phyloP scores from a whole-genome alignment of 192 early-diverging fungal genomes.

The Chytriomyces confervae region DNA sequence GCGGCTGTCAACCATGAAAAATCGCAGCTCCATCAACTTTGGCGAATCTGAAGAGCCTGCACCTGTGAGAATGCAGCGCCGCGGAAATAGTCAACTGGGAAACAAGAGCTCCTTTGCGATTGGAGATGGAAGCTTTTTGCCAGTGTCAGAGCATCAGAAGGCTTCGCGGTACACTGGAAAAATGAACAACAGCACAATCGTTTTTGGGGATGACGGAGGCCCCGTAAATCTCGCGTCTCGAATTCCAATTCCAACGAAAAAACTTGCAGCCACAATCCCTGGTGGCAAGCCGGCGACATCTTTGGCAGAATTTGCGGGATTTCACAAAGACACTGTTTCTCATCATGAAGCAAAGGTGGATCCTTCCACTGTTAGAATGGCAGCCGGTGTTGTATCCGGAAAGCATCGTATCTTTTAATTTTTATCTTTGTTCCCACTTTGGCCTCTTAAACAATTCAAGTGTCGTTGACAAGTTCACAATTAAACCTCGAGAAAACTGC shows the following conservation, averaged over 20 bases:
- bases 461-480: too few species aligned
- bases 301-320: background rate
- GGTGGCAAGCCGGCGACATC: background rate
- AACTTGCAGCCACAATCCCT: background rate
- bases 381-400: background rate
- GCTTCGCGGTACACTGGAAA: background rate
- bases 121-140: background rate
- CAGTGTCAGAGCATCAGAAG: background rate
- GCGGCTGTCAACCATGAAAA: background rate
- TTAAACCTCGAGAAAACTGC: too few species aligned
- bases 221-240: background rate
- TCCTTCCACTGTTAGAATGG: background rate
- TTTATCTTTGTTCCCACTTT: background rate
- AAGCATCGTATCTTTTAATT: background rate
- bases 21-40: background rate
- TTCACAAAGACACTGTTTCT: background rate
- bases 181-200: background rate
- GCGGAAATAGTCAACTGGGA: background rate
- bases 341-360: background rate
- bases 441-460: background rate
- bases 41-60: background rate
- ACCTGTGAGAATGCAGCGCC: background rate
- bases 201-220: constrained; percentile 18
- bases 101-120: background rate
- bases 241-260: background rate